Base-by-base conservation (phyloP, 805 yeast species). In the Candida anglica region DNA sequence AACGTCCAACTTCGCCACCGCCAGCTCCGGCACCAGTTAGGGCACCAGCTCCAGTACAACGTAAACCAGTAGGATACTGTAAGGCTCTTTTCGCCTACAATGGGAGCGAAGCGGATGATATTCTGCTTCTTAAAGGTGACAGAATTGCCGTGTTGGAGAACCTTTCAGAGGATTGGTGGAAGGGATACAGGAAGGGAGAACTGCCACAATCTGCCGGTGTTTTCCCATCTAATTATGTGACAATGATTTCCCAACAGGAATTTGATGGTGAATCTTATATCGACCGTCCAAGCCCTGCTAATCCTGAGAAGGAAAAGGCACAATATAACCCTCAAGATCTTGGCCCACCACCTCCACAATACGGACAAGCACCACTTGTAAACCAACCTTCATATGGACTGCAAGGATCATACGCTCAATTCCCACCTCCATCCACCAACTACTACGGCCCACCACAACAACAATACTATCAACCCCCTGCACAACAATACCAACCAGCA, bases 91-190 rank as follows among this genome's bases (percentile, higher is more conserved):
- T 84, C 59, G 86, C 77, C 47, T 91, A 81, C 60, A 57, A 61
- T 6, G 79, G 95, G 0, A 85, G 79, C 46, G 87, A 86, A 53
- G 65, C 75, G 1, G 91, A 80, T 21, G 98, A 91, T 57, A 63
- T 91, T 47, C 60, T 55, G 6, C 66, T 91, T 14, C 48, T 46
- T 22, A 69, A 63, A 24, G 97, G 94, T 36, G 91, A 83, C 42
- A 77, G 73, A 48, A 56, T 93, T 31, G 72, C 73, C 20, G 75
- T 93, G 4, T 36, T 77, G 5, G 95, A 88, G 52, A 84, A 77
- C 48, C 69, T 82, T 30, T 84, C 91, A 15, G 71, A 74, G 24
- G 91, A 88, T 52, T 91, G 98, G 98, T 88, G 93, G 85, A 82
- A 76, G 52, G 98, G 98, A 30, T 61, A 58, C 42, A 56, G 50